Evolutionary conservation across 2,329 filamentous ascomycete species (phyloP).

Genomic region (Cercospora brassicicola): DNA sequence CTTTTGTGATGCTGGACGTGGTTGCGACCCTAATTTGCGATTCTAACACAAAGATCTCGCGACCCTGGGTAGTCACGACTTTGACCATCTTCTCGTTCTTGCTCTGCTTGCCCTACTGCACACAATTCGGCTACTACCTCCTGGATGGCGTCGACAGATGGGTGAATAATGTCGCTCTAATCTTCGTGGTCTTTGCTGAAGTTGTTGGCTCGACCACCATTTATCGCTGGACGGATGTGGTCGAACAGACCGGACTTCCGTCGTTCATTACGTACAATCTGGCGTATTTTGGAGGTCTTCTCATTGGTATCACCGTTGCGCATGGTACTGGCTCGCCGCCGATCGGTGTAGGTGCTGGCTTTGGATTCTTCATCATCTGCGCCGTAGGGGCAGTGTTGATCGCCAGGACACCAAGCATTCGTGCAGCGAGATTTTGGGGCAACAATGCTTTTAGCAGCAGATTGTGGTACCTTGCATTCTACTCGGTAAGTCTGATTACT

Average conservation of each 20-base stretch:
- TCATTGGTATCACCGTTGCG: constrained; percentile 54
- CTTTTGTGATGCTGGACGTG: constrained; percentile 61
- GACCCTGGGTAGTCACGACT: constrained; percentile 52
- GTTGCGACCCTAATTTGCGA: constrained; percentile 57
- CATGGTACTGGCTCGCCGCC: constrained; percentile 41
- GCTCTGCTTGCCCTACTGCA: constrained; percentile 58
- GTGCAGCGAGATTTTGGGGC: constrained; percentile 46
- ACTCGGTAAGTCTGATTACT: constrained; percentile 51
- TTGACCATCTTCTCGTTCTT: constrained; percentile 55
- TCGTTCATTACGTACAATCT: constrained; percentile 51
- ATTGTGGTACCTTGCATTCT: constrained; percentile 58
- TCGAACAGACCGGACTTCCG: constrained; percentile 47
- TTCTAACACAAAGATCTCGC: constrained; percentile 46
- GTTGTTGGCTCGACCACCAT: constrained; percentile 55
- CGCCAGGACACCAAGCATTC: constrained; percentile 43
- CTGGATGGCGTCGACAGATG: constrained; percentile 57
- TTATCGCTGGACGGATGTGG: constrained; percentile 54
- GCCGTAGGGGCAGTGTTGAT: constrained; percentile 44
- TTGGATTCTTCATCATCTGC: constrained; percentile 54
- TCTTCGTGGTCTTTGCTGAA: constrained; percentile 58
- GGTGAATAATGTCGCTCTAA: constrained; percentile 57
- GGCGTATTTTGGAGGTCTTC: constrained; percentile 56
- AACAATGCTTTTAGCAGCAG: constrained; percentile 29
- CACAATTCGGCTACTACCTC: constrained; percentile 58
- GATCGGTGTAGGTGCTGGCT: constrained; percentile 45